Evolutionary conservation across 139 green algal species (phyloP).

Genomic region (Chlamydomonas schloesseri): DNA sequence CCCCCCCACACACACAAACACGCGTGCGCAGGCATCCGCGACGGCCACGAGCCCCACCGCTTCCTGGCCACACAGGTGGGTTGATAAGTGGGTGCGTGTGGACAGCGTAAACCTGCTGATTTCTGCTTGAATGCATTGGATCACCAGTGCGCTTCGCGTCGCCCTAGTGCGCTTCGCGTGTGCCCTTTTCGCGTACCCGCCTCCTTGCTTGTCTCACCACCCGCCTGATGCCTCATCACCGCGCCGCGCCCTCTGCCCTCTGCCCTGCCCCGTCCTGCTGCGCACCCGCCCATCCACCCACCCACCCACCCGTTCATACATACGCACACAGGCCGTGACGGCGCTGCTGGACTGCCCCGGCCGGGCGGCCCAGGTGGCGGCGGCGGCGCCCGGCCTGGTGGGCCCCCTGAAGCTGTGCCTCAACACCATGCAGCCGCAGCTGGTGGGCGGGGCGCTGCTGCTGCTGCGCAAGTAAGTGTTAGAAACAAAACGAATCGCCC

Average conservation of each 20-base stretch:
- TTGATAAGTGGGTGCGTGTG: too few relatives aligned
- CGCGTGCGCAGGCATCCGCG: constrained; percentile 52
- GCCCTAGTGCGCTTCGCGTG: too few relatives aligned
- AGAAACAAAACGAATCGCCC: too few relatives aligned
- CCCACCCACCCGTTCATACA: neutral
- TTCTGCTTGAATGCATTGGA: too few relatives aligned
- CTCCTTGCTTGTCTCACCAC: too few relatives aligned
- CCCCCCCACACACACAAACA: neutral
- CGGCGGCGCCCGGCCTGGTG: constrained; percentile 44
- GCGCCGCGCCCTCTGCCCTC: too few relatives aligned
- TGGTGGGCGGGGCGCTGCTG: constrained; percentile 45
- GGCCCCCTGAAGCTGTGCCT: constrained; percentile 37
- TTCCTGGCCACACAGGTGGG: constrained; percentile 50
- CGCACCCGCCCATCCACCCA: too few relatives aligned
- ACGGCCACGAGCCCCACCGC: constrained; percentile 62
- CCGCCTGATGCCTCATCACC: too few relatives aligned
- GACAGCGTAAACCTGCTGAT: too few relatives aligned
- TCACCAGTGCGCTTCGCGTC: too few relatives aligned
- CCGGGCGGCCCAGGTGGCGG: constrained; percentile 1
- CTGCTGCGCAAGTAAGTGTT: constrained; percentile 41
- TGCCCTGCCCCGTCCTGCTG: too few relatives aligned
- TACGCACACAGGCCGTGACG: constrained; percentile 41
- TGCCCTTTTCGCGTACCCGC: too few relatives aligned
- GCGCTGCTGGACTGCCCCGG: constrained; percentile 11
- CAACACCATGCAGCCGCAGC: constrained; percentile 51